phyloP scores from a whole-genome alignment of 371 early-diverging fungal genomes.

The Mortierella sp. region DNA sequence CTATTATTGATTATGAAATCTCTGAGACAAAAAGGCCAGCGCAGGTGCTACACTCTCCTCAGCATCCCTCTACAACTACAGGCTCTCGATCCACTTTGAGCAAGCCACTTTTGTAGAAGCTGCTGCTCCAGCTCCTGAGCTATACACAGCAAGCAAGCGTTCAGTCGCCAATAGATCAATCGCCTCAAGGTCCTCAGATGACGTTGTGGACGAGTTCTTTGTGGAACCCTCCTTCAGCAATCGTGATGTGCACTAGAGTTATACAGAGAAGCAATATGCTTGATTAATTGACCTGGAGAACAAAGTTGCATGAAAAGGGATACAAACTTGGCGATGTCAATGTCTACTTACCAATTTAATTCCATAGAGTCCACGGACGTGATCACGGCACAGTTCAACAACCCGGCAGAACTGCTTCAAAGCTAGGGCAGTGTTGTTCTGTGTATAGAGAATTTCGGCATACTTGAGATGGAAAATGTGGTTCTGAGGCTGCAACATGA shows the following conservation, averaged over 20 bases:
- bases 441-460: conserved; percentile 84
- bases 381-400: conserved; percentile 77
- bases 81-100: conserved; percentile 46
- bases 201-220: conserved; percentile 45
- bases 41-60: no score
- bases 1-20: no score
- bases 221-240: conserved; percentile 41
- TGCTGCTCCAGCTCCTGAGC: conserved; percentile 20
- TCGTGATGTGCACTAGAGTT: conserved; percentile 28
- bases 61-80: conserved; percentile 7
- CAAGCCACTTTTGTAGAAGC: conserved; percentile 25
- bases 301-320: background rate
- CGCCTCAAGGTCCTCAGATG: conserved; percentile 56
- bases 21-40: no score
- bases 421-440: conserved; percentile 67
- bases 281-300: background rate
- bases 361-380: conserved; percentile 82
- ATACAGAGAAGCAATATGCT: background rate
- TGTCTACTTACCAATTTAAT: conserved; percentile 69
- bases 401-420: conserved; percentile 82
- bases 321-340: conserved; percentile 26
- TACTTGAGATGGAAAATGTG: conserved; percentile 88
- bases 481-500: conserved; percentile 83
- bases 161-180: conserved; percentile 74
- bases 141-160: conserved; percentile 63